These are phyloP conservation scores for Ammopiptanthus mongolicus DNA, from an alignment of 306 rosid genomes.

Conservation along the genomic window DNA sequence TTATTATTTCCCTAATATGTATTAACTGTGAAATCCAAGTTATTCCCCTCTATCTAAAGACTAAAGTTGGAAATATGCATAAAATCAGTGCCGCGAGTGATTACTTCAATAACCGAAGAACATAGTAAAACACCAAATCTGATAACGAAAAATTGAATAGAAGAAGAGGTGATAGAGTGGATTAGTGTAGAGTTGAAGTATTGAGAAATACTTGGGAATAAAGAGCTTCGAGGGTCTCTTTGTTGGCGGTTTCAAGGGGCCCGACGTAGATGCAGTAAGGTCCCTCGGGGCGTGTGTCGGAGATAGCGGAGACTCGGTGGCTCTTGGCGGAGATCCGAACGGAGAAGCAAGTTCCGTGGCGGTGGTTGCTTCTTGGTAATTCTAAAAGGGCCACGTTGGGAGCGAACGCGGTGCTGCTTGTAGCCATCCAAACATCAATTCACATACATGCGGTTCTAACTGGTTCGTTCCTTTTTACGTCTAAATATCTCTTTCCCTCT, in stretches of 20 bases:
- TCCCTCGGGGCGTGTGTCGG: constrained; percentile 37
- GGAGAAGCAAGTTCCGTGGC: constrained; percentile 30
- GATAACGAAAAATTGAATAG: neutral
- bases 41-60: neutral
- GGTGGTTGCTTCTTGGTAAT: constrained; percentile 23
- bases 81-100: neutral
- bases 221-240: constrained; percentile 86
- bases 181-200: too few species aligned
- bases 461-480: too few species aligned
- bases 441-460: too few species aligned
- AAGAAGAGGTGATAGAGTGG: too few species aligned
- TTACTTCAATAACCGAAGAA: too few species aligned
- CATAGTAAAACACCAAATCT: too few species aligned
- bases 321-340: constrained; percentile 42
- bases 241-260: constrained; percentile 73
- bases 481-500: too few species aligned
- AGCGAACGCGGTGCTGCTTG: constrained; percentile 50
- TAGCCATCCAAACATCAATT: constrained; percentile 40
- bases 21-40: neutral
- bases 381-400: constrained; percentile 28
- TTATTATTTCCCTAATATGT: neutral
- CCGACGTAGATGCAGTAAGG: constrained; percentile 76
- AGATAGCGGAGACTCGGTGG: constrained; percentile 28
- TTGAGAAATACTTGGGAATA: constrained; percentile 33
- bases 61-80: neutral